Percentiles rank a stretch among this genome's conserved stretches.
Conservation (phyloP, 2,329 filamentous ascomycete species). For the Fusarium anguioides region DNA sequence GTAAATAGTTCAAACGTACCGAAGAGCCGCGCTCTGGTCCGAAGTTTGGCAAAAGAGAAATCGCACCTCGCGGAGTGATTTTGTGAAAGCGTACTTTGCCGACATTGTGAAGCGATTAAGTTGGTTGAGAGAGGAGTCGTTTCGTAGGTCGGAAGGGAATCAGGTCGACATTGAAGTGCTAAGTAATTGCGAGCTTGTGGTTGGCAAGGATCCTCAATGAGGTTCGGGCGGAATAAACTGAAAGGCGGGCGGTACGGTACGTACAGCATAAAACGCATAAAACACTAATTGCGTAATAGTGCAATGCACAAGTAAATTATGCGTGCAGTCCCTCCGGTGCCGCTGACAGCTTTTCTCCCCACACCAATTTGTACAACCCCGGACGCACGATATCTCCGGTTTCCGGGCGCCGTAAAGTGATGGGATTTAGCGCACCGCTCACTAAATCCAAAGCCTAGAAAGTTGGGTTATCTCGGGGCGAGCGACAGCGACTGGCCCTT, state of each 20-base stretch:
- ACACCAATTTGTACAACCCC: background rate
- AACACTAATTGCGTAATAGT: slow-evolving; percentile 3
- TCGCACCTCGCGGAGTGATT: slow-evolving; percentile 91
- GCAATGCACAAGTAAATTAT: slow-evolving; percentile 14
- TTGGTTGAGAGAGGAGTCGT: background rate
- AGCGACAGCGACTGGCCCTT: slow-evolving; percentile 34
- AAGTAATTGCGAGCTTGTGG: slow-evolving; percentile 47
- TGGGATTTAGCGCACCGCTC: slow-evolving; percentile 17
- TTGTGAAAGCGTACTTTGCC: slow-evolving; percentile 90
- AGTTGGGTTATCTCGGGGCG: slow-evolving; percentile 30
- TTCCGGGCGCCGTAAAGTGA: slow-evolving; percentile 17
- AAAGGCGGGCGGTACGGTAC: slow-evolving; percentile 1
- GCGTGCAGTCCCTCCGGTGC: slow-evolving; percentile 36
- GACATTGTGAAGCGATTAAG: slow-evolving; percentile 71
- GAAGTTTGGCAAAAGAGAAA: slow-evolving; percentile 98
- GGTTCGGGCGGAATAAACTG: slow-evolving; percentile 41
- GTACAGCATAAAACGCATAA: slow-evolving; percentile 22
- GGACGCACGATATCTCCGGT: slow-evolving; percentile 39
- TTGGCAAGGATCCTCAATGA: slow-evolving; percentile 44
- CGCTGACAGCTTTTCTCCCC: slow-evolving; percentile 17
- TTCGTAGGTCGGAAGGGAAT: background rate
- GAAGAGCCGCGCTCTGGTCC: slow-evolving; percentile 86
- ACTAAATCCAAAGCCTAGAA: slow-evolving; percentile 15
- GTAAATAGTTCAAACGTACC: slow-evolving; percentile 65
- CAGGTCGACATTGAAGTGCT: slow-evolving; percentile 34